Base-by-base conservation (phyloP, 495 filamentous ascomycete genomes). In the Penicillium lagena region DNA sequence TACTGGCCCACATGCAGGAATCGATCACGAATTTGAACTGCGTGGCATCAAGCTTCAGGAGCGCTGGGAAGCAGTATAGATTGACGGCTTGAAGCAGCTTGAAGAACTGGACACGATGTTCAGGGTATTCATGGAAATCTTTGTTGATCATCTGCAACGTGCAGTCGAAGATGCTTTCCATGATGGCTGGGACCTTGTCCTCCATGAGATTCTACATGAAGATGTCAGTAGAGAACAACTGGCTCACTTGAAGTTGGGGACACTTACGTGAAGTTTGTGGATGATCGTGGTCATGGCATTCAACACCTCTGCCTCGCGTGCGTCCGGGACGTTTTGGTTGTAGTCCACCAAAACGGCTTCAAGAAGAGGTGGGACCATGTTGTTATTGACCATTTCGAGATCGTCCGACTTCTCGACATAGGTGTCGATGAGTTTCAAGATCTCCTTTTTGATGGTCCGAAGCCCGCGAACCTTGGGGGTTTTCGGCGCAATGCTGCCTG, bases 101-200 rank as follows among this genome's bases (percentile, higher is more conserved):
- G 78, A 97, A 99, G 64, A 99, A 99, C 63, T 96, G 90, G 4
- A 99, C 93, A 34, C 93, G 84, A 56, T 97, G 93, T 59, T 99
- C 93, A 0, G 93, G 93, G 64, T 94, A 99, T 62, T 99, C 93
- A 37, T 95, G 94, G 71, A 97, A 99, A 59, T 99, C 91, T 67
- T 97, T 99, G 78, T 97, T 99, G 72, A 99, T 97, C 93, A 99
- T 99, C 51, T 95, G 87, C 34, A 99, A 72, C 7, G 93, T 99
- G 70, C 93, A 97, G 64, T 96, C 91, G 60, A 99, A 99, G 13
- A 99, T 89, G 56, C 90, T 93, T 59, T 97, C 90, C 89, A 99
- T 95, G 62, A 97, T 96, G 35, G 82, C 82, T 1, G 90, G 88
- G 2, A 99, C 89, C 65, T 97, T 94, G 60, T 97, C 93, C 60